Base-by-base conservation (phyloP, 768 basidiomycete genomes). In the Hortiboletus campestris region DNA sequence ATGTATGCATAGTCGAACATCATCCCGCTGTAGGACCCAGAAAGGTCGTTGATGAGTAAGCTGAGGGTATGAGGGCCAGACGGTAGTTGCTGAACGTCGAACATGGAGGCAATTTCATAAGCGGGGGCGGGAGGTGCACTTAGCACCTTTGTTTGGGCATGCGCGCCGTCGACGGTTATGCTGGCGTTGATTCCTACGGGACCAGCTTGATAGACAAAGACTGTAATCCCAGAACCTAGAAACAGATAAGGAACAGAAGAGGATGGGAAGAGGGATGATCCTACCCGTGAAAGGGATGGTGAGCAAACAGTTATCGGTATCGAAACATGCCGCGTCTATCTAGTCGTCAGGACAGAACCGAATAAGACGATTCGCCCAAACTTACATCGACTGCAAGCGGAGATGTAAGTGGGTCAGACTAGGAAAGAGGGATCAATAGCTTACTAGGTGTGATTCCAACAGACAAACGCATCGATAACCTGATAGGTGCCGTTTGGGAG, bases 381-480 rank as follows among this genome's bases (percentile, higher is more conserved):
- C 60, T 58, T 22, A 65, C 66, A 67, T 57, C 55, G 61, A 51
- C 65, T 67, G 31, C 16, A 22, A 19, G n/a, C 20, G 14, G 34
- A 49, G 25, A 51, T 39, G 32, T 59, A 40, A 58, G 52, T 19
- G 34, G 4, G 25, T 11, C 17, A 44, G 22, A 46, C n/a, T 19
- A 9, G 13, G n/a, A 20, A 39, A 25, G 22, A 36, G 20, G 36
- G 17, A 10, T 12, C 42, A 31, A 41, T 3, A 6, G 40, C 58
- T 22, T 58, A 67, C 66, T 62, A 67, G 51, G 65, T 64, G n/a
- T 67, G 59, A 25, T 67, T 67, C 29, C 51, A 66, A 53, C 66
- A 67, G 39, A 61, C 56, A 31, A 43, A 66, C 3, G 65, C 46
- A 54, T 67, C 63, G 19, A 67, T 57, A 4, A 40, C 48, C 31